Evolutionary conservation across 2,329 filamentous ascomycete species (phyloP).

Genomic region (Aspergillus viridinutans): DNA sequence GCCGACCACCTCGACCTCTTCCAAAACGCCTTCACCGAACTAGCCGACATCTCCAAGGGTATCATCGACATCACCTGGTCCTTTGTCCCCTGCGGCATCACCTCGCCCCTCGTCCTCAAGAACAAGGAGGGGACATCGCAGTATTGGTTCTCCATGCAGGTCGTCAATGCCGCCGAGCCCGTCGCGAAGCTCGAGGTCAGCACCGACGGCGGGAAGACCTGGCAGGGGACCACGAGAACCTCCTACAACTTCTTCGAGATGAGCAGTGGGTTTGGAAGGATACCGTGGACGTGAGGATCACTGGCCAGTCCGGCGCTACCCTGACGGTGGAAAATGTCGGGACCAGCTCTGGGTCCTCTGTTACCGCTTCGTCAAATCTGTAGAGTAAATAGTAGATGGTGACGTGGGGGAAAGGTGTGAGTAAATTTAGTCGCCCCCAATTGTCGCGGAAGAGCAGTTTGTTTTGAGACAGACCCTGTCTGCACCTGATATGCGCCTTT

Average conservation of each 20-base stretch:
- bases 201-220: slow-evolving; percentile 56
- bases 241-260: slow-evolving; percentile 63
- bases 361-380: slow-evolving; percentile 24
- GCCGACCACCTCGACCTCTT: slow-evolving; percentile 55
- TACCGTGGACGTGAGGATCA: slow-evolving; percentile 54
- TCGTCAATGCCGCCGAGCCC: slow-evolving; percentile 58
- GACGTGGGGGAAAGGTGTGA: neutral
- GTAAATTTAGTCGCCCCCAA: neutral
- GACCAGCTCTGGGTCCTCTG: slow-evolving; percentile 11
- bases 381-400: slow-evolving; percentile 4
- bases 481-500: neutral
- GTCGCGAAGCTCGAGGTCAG: slow-evolving; percentile 58
- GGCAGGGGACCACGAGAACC: slow-evolving; percentile 53
- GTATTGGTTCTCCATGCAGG: slow-evolving; percentile 60
- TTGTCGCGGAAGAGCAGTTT: neutral
- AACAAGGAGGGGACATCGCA: slow-evolving; percentile 48
- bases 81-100: slow-evolving; percentile 50
- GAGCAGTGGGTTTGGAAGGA: slow-evolving; percentile 51
- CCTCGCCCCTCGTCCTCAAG: slow-evolving; percentile 46
- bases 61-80: slow-evolving; percentile 50
- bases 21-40: slow-evolving; percentile 46
- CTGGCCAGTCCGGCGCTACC: slow-evolving; percentile 48
- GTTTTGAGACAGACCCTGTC: neutral
- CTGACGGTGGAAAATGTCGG: slow-evolving; percentile 51
- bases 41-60: slow-evolving; percentile 45